Base-by-base conservation (phyloP, 768 basidiomycete species). In the Ramaria rubella region DNA sequence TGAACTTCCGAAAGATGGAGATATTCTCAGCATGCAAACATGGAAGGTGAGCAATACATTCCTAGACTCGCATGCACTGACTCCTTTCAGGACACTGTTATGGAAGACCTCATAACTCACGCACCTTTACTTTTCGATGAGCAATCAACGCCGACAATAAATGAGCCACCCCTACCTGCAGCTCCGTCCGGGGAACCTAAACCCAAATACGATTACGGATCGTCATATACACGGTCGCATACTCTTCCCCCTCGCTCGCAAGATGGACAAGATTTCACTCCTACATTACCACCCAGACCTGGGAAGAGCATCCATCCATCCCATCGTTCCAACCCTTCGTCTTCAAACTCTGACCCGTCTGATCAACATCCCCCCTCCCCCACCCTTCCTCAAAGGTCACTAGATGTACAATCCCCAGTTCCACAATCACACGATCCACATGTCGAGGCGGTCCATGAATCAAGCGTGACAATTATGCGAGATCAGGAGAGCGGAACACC, bases 31-130 rank as follows among this genome's bases (percentile, higher is more conserved):
- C 55, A 78, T 94, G n/a, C 84, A 87, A 63, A 75, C 75, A 15
- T 75, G 71, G 66, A 94, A 93, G 82, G 91, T 92, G 60, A 42
- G 60, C 49, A 40, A 17, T 14, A 12, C 17, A 27, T 24, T n/a
- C 21, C 0, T 38, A 19, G 40, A 30, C 48, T 45, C 19, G n/a
- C 40, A 2, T 48, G 49, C n/a, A 36, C 27, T 51, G 27, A 58
- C 59, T 46, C 30, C 44, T 40, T n/a, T 27, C 60, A 85, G 82
- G 83, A 85, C 58, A 77, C 79, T 0, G 70, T 94, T 15, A 86
- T 94, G 81, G 93, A 94, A 66, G 90, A 94, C 67, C 70, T 96
- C 29, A 92, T 96, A 61, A 78, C 73, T 23, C 77, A 89, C 67
- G 77, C 82, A 0, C 74, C 78, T 55, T 68, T 81, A 15, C 74